phyloP scores from a whole-genome alignment of 2,329 filamentous ascomycete species.

The Penicillium sp. region DNA sequence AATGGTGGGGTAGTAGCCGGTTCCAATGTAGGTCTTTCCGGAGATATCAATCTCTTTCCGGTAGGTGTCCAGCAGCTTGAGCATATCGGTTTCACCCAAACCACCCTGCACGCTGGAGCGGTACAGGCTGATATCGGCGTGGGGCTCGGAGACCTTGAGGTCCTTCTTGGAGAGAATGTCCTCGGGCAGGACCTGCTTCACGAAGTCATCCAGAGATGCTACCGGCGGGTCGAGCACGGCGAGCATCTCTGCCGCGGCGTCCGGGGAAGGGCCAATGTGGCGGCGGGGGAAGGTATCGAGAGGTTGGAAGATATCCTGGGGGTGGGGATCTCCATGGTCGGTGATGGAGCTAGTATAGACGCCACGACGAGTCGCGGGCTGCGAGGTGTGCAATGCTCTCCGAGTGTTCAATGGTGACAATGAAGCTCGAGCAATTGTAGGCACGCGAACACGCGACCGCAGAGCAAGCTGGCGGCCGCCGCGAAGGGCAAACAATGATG shows the following conservation, averaged over 20 bases:
- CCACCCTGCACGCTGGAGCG: conserved; percentile 41
- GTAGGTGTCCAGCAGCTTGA: conserved; percentile 43
- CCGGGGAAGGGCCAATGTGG: conserved; percentile 80
- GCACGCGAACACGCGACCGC: conserved; percentile 31
- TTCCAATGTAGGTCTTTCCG: conserved; percentile 71
- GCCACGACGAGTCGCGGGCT: conserved; percentile 30
- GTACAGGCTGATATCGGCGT: conserved; percentile 44
- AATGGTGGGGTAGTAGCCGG: conserved; percentile 83
- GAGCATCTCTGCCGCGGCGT: conserved; percentile 74
- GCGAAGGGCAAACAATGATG: conserved; percentile 37
- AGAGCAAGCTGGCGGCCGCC: conserved; percentile 38
- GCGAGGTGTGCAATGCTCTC: conserved; percentile 32
- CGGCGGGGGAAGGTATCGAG: conserved; percentile 69
- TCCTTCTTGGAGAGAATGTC: conserved; percentile 71
- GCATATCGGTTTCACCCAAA: conserved; percentile 49
- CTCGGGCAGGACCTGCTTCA: conserved; percentile 76
- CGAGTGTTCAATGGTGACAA: conserved; percentile 33
- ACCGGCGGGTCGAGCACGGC: conserved; percentile 72
- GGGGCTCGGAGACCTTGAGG: conserved; percentile 57
- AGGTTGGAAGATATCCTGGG: conserved; percentile 46
- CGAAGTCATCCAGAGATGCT: conserved; percentile 74
- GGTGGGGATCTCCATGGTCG: conserved; percentile 64
- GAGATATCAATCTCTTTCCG: conserved; percentile 60
- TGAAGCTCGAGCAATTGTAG: conserved; percentile 24
- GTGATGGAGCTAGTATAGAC: conserved; percentile 92